Percentiles rank a stretch among this genome's conserved stretches.
Evolutionary conservation across 2,329 filamentous ascomycete genomes (phyloP).

Genomic region (Alternaria hordeiaustralica): DNA sequence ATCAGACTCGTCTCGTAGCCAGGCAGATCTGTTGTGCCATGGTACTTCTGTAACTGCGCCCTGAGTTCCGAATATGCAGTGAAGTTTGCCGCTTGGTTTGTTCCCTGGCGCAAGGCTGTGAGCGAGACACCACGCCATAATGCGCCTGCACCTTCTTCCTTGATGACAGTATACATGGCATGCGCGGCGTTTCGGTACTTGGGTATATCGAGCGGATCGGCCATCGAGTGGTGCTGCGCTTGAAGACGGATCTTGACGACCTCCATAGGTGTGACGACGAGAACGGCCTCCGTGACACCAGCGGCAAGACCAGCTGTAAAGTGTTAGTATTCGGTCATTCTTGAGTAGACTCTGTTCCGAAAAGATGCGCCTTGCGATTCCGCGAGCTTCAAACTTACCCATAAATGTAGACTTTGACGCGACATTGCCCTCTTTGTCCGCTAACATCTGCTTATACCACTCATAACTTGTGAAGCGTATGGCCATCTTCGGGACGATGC

Average conservation of each 20-base stretch:
- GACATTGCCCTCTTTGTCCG: slow-evolving; percentile 70
- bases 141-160: slow-evolving; percentile 86
- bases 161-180: slow-evolving; percentile 83
- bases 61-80: slow-evolving; percentile 97
- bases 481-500: slow-evolving; percentile 98
- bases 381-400: slow-evolving; percentile 55
- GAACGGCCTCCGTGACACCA: slow-evolving; percentile 94
- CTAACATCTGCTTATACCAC: slow-evolving; percentile 85
- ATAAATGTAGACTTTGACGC: slow-evolving; percentile 75
- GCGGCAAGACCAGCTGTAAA: slow-evolving; percentile 79
- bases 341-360: neutral
- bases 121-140: slow-evolving; percentile 93
- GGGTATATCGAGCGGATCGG: slow-evolving; percentile 91
- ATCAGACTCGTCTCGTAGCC: slow-evolving; percentile 91
- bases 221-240: slow-evolving; percentile 97
- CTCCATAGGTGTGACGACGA: slow-evolving; percentile 98
- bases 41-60: slow-evolving; percentile 72
- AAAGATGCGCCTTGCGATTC: neutral
- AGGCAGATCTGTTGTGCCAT: slow-evolving; percentile 77
- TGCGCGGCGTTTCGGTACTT: slow-evolving; percentile 96
- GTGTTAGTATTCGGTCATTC: slow-evolving; percentile 17
- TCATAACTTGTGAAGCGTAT: slow-evolving; percentile 99
- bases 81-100: slow-evolving; percentile 96
- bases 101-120: slow-evolving; percentile 91
- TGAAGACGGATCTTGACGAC: slow-evolving; percentile 98